phyloP scores from a whole-genome alignment of 2,329 filamentous ascomycete genomes.

The Dichotomopilus funicola region DNA sequence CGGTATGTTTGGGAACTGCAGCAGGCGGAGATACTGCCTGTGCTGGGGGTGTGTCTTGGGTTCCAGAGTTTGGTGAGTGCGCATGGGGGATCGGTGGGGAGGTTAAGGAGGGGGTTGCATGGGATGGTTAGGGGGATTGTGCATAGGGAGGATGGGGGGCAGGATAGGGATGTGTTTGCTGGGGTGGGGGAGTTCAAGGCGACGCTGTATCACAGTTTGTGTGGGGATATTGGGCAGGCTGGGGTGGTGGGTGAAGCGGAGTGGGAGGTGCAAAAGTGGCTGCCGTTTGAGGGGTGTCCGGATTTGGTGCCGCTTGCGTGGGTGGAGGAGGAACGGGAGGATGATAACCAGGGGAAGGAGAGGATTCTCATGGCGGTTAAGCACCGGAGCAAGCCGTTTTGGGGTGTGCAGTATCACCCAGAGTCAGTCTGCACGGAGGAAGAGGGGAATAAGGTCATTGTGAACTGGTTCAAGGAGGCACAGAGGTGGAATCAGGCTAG shows the following conservation, averaged over 20 bases:
- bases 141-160: conserved; percentile 35
- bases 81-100: conserved; percentile 60
- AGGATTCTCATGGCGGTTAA: conserved; percentile 69
- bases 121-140: conserved; percentile 68
- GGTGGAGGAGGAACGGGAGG: conserved; percentile 42
- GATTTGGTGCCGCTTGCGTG: conserved; percentile 56
- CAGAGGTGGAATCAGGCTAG: conserved; percentile 49
- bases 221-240: conserved; percentile 48
- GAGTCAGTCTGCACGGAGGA: conserved; percentile 79
- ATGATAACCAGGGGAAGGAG: conserved; percentile 30
- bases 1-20: conserved; percentile 64
- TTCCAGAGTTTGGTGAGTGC: conserved; percentile 74
- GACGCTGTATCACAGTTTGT: conserved; percentile 69
- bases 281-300: conserved; percentile 28
- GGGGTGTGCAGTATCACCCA: conserved; percentile 85
- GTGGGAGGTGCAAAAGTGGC: conserved; percentile 38
- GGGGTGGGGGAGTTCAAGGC: conserved; percentile 55
- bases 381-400: conserved; percentile 65
- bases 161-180: conserved; percentile 56
- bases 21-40: conserved; percentile 57
- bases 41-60: conserved; percentile 82
- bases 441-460: conserved; percentile 56
- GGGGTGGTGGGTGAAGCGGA: conserved; percentile 25
- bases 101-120: conserved; percentile 68
- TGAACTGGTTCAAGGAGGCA: conserved; percentile 68